Conservation (phyloP, 2,329 filamentous ascomycete genomes). For the Trichoderma gracile region DNA sequence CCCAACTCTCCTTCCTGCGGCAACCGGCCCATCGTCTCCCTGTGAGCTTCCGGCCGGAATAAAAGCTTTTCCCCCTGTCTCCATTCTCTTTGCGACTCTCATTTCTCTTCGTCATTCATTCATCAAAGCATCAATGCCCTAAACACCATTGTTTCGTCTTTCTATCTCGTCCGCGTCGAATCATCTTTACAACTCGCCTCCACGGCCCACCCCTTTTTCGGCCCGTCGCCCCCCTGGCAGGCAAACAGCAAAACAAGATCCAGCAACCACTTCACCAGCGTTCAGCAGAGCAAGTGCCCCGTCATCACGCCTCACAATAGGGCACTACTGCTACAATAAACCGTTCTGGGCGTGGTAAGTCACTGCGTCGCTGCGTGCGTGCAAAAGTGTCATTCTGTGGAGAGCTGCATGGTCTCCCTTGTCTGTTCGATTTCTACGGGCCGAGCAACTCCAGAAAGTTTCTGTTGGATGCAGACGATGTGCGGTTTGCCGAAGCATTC, state of each 20-base stretch:
- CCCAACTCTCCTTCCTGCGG: too few relatives aligned
- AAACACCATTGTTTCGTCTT: not conserved
- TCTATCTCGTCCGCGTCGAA: conserved; percentile 5
- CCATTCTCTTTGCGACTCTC: not conserved
- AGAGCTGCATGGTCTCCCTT: conserved; percentile 8
- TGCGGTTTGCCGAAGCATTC: conserved; percentile 14
- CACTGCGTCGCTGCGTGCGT: conserved; percentile 23
- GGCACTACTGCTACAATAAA: not conserved
- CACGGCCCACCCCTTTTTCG: conserved; percentile 26
- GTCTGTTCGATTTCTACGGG: conserved; percentile 9
- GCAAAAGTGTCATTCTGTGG: conserved; percentile 15
- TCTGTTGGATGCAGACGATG: conserved; percentile 7
- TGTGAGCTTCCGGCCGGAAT: not conserved
- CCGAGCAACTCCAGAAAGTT: conserved; percentile 21
- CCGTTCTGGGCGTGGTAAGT: conserved; percentile 27
- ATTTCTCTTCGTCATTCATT: conserved; percentile 2
- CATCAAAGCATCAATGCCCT: not conserved
- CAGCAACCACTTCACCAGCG: conserved; percentile 9
- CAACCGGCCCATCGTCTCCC: too few relatives aligned
- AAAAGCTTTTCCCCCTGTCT: not conserved
- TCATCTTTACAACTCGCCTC: conserved; percentile 9
- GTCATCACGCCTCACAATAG: not conserved
- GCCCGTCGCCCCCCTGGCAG: conserved; percentile 24
- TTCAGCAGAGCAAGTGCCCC: conserved; percentile 10
- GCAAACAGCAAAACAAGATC: not conserved